Percentiles rank a stretch among this genome's conserved stretches.
Conservation (phyloP, 1,284 basidiomycete species). For the Lentinus polychrous region DNA sequence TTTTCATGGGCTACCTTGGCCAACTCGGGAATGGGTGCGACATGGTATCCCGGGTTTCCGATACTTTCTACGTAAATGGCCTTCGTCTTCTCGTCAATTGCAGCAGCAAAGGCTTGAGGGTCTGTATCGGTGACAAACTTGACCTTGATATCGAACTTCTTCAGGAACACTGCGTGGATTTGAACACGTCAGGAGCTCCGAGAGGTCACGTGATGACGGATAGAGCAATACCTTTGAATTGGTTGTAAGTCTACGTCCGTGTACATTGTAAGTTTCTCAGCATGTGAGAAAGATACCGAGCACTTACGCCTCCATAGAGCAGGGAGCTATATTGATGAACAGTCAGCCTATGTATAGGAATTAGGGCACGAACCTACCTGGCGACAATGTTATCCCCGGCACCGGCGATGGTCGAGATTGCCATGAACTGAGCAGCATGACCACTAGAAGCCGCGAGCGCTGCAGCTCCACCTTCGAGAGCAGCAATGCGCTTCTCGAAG, state of each 20-base stretch:
- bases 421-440: slow-evolving; percentile 79
- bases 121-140: slow-evolving; percentile 68
- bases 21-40: slow-evolving; percentile 67
- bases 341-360: not conserved
- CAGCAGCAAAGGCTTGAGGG: slow-evolving; percentile 62
- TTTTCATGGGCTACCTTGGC: slow-evolving; percentile 76
- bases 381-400: slow-evolving; percentile 81
- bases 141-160: slow-evolving; percentile 71
- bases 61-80: slow-evolving; percentile 81
- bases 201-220: slow-evolving; percentile 5
- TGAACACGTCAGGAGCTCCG: not conserved
- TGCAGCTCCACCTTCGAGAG: slow-evolving; percentile 76
- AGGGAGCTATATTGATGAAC: slow-evolving; percentile 33
- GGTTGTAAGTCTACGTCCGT: slow-evolving; percentile 68
- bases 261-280: not conserved
- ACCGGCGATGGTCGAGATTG: slow-evolving; percentile 58
- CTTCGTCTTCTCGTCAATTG: slow-evolving; percentile 74
- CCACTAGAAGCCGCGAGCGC: slow-evolving; percentile 79
- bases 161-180: slow-evolving; percentile 54
- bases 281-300: not conserved
- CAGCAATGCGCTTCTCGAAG: slow-evolving; percentile 81
- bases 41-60: slow-evolving; percentile 78
- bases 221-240: slow-evolving; percentile 63
- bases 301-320: slow-evolving; percentile 61
- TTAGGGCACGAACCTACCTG: slow-evolving; percentile 36